A percentile compares a stretch with the other conserved stretches of the same genome.
Conservation (phyloP, 1,139 yeast species). For the Geotrichum cucujoidarum region DNA sequence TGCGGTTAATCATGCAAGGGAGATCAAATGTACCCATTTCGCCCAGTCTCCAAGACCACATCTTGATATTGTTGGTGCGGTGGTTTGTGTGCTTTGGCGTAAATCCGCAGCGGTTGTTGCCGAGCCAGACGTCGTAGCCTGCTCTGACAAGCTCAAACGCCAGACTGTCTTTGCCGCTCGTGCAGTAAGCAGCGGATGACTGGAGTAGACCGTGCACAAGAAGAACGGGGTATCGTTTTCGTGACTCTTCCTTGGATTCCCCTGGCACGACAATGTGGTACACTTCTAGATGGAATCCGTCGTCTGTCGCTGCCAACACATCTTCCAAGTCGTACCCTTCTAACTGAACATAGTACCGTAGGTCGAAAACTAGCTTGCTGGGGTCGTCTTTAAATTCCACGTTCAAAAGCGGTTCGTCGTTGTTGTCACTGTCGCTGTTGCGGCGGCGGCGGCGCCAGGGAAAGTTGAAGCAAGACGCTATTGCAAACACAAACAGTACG, state of each 20-base stretch:
- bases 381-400: background rate
- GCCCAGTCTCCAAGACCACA: conserved; percentile 74
- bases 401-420: background rate
- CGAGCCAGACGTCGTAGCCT: conserved; percentile 92
- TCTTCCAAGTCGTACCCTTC: conserved; percentile 57
- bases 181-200: conserved; percentile 77
- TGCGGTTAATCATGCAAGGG: conserved; percentile 63
- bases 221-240: conserved; percentile 51
- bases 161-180: conserved; percentile 70
- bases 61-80: conserved; percentile 45
- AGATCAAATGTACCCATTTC: conserved; percentile 77
- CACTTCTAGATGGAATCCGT: conserved; percentile 65
- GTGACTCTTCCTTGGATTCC: conserved; percentile 37
- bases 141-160: conserved; percentile 55
- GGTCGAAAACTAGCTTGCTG: conserved; percentile 41
- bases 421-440: background rate
- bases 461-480: background rate
- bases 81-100: conserved; percentile 53
- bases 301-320: conserved; percentile 62
- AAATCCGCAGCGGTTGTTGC: conserved; percentile 86
- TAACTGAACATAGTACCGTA: conserved; percentile 61
- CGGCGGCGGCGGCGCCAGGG: background rate
- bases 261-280: conserved; percentile 59
- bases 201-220: conserved; percentile 83
- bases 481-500: background rate